phyloP scores from a whole-genome alignment of 1,284 basidiomycete species.

The Caloboletus firmus region DNA sequence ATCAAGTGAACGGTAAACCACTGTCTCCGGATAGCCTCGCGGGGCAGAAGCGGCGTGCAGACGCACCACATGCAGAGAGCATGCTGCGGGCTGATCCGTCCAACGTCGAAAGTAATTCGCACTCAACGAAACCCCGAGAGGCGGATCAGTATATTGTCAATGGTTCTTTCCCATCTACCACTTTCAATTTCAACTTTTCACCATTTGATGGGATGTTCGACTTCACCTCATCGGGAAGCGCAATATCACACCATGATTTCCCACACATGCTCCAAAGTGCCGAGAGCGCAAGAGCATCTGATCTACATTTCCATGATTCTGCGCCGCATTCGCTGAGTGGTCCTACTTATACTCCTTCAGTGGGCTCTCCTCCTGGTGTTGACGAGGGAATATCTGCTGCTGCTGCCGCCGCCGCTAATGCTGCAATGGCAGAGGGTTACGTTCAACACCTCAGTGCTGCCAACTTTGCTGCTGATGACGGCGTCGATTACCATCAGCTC shows the following conservation, averaged over 20 bases:
- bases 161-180: conserved; percentile 66
- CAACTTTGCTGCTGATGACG: conserved; percentile 52
- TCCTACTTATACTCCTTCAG: conserved; percentile 41
- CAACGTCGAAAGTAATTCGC: conserved; percentile 45
- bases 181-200: conserved; percentile 78
- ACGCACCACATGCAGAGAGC: conserved; percentile 71
- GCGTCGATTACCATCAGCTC: conserved; percentile 60
- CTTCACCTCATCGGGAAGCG: conserved; percentile 26
- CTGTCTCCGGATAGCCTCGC: conserved; percentile 58
- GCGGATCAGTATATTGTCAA: conserved; percentile 39
- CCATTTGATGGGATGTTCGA: conserved; percentile 73
- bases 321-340: conserved; percentile 37
- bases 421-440: conserved; percentile 67
- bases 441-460: conserved; percentile 55
- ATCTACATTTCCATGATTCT: conserved; percentile 39
- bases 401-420: conserved; percentile 59
- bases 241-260: conserved; percentile 36
- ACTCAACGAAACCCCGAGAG: conserved; percentile 30
- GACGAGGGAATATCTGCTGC: conserved; percentile 61
- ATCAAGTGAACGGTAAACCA: conserved; percentile 77
- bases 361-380: conserved; percentile 37
- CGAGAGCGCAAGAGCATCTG: conserved; percentile 28
- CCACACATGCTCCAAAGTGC: conserved; percentile 34
- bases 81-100: conserved; percentile 74
- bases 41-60: conserved; percentile 74